Evolutionary conservation across 2,329 filamentous ascomycete species (phyloP).

Genomic region (Sporothrix schenckii): DNA sequence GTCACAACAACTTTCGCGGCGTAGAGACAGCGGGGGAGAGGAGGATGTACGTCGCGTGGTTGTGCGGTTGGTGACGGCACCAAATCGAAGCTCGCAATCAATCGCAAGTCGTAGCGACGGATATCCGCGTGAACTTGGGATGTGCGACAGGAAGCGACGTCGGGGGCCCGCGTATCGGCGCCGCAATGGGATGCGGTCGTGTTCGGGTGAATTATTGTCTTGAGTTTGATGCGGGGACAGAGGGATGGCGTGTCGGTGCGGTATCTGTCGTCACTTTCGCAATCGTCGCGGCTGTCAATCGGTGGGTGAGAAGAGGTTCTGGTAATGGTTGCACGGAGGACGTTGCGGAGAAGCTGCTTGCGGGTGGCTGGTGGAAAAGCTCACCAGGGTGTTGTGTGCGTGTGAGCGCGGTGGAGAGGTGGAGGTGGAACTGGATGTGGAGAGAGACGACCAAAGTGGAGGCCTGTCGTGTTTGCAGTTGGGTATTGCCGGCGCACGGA

Average conservation of each 20-base stretch:
- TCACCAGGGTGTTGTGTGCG: slow-evolving; percentile 1
- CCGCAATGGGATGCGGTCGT: not conserved
- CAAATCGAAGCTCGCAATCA: not conserved
- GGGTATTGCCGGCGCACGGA: not conserved
- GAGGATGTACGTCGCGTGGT: not conserved
- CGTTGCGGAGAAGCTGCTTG: slow-evolving; percentile 4
- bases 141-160: slow-evolving; percentile 10
- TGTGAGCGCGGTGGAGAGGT: not conserved
- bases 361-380: slow-evolving; percentile 24
- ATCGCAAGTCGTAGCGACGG: not conserved
- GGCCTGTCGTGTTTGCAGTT: not conserved
- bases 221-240: no score
- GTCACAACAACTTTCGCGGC: not conserved
- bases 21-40: not conserved
- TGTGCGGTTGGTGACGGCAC: not conserved
- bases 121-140: not conserved
- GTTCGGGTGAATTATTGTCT: no score
- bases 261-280: not conserved
- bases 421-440: slow-evolving; percentile 17
- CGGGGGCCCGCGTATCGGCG: slow-evolving; percentile 14
- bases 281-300: not conserved
- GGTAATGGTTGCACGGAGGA: slow-evolving; percentile 4
- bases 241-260: no score
- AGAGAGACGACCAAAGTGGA: not conserved
- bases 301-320: not conserved